Base-by-base conservation (phyloP, 1,139 yeast genomes). In the Candida glucosophila region DNA sequence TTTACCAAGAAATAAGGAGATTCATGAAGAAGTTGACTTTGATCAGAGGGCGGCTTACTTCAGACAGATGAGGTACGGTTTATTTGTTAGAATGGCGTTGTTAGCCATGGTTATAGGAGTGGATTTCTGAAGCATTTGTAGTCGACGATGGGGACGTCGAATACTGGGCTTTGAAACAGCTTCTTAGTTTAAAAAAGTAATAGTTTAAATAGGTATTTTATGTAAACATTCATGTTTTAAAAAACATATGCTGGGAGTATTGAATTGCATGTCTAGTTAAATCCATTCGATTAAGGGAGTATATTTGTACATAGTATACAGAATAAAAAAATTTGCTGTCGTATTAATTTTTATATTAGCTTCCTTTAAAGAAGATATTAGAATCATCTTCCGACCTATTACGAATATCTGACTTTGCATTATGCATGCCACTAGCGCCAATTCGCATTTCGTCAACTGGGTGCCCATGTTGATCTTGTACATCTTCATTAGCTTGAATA, bases 1-100 rank as follows among this genome's bases (percentile, higher is more conserved):
- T 55, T 73, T 92, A 47, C 99, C 99, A 53, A 82, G 99, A 61
- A 86, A 85, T 40, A 80, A 76, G 45, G 99, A 92, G 64, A 88
- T 92, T 44, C 80, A 83, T 49, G 97, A 86, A 61, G 98, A 92
- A 64, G 97, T 92, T 45, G 99, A 92, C 58, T 90, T 88, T 49
- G 99, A 92, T 58, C 96, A 88, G 58, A 81, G 98, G 58, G 97
- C 98, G 39, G 97, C 97, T 34, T 90, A 90, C 67, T 90, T 90
- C 69, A 82, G 98, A 74, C 97, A 88, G 68, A 90, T 90, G 97
- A 80, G 92, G 59, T 90, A 90, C 52, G 99, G 99, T 35, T 70
- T 92, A 57, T 92, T 77, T 52, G 95, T 92, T 29, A 85, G 99
- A 72, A 92, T 92, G 99, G 98, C 98, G 12, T 66, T 92, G 40